These are phyloP conservation scores for Collybia sp. DNA, from an alignment of 768 basidiomycete genomes.

Conservation along the genomic window DNA sequence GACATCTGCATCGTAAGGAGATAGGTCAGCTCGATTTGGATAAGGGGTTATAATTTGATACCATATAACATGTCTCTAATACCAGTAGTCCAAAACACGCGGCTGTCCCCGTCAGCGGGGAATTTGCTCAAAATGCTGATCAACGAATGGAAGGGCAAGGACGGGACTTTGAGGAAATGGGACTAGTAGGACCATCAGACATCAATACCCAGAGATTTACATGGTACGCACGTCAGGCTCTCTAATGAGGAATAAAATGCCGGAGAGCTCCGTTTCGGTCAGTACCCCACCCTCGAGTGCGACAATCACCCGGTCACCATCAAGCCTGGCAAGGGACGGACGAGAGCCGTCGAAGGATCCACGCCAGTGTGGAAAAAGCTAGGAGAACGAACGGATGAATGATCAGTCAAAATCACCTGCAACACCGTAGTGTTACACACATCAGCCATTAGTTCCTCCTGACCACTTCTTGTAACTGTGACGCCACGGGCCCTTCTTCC, in stretches of 20 bases:
- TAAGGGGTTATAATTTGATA: conserved; percentile 22
- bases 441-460: conserved; percentile 79
- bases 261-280: conserved; percentile 61
- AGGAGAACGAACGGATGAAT: conserved; percentile 2
- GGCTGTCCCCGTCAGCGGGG: conserved; percentile 70
- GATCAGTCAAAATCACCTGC: neutral
- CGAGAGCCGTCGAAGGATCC: conserved; percentile 66
- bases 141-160: conserved; percentile 76
- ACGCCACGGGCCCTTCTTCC: conserved; percentile 80
- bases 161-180: conserved; percentile 83
- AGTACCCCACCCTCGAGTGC: conserved; percentile 63
- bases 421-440: conserved; percentile 33
- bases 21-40: conserved; percentile 1
- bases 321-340: conserved; percentile 64
- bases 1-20: conserved; percentile 23
- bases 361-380: conserved; percentile 81
- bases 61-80: conserved; percentile 67
- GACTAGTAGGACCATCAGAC: conserved; percentile 41
- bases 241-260: conserved; percentile 64
- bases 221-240: conserved; percentile 66
- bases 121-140: conserved; percentile 74
- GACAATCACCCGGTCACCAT: conserved; percentile 50
- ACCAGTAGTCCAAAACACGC: conserved; percentile 65
- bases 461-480: conserved; percentile 74
- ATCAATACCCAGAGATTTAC: neutral